Conservation (phyloP, 305 asterid genomes). For the Striga hermonthica region DNA sequence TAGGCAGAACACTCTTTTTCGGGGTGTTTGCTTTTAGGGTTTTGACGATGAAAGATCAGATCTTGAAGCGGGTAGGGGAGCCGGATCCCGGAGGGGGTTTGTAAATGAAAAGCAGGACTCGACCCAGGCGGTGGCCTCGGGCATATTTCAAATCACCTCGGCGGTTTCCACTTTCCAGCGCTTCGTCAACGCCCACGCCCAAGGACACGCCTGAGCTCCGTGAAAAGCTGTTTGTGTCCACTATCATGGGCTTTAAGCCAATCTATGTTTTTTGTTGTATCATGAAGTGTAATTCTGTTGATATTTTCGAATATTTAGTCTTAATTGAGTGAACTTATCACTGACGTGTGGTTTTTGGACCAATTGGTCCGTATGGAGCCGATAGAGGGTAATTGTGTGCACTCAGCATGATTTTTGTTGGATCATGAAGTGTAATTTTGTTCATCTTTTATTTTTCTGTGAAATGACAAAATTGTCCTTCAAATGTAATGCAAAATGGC, state of each 20-base stretch:
- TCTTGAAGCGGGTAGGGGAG: slow-evolving; percentile 69
- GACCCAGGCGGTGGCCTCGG: slow-evolving; percentile 50
- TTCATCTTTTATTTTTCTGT: no score
- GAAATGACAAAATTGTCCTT: no score
- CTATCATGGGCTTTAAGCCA: neutral
- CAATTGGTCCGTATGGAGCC: neutral
- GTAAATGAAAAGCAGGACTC: slow-evolving; percentile 62
- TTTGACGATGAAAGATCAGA: slow-evolving; percentile 33
- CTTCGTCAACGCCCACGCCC: slow-evolving; percentile 59
- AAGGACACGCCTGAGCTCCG: slow-evolving; percentile 84
- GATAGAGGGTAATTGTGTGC: neutral
- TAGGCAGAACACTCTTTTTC: slow-evolving; percentile 17
- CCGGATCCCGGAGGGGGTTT: slow-evolving; percentile 48
- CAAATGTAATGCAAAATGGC: no score
- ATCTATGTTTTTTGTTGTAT: neutral
- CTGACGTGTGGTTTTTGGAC: neutral
- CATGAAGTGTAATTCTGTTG: slow-evolving; percentile 12
- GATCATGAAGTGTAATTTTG: no score
- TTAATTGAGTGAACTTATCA: neutral
- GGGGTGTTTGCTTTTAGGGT: slow-evolving; percentile 30
- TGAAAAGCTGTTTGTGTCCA: slow-evolving; percentile 59
- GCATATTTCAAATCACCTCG: slow-evolving; percentile 59
- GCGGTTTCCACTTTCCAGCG: slow-evolving; percentile 58
- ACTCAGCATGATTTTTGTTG: no score
- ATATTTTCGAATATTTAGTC: neutral